phyloP scores from a whole-genome alignment of 2,329 filamentous ascomycete species.

The Aspergillus unguis region DNA sequence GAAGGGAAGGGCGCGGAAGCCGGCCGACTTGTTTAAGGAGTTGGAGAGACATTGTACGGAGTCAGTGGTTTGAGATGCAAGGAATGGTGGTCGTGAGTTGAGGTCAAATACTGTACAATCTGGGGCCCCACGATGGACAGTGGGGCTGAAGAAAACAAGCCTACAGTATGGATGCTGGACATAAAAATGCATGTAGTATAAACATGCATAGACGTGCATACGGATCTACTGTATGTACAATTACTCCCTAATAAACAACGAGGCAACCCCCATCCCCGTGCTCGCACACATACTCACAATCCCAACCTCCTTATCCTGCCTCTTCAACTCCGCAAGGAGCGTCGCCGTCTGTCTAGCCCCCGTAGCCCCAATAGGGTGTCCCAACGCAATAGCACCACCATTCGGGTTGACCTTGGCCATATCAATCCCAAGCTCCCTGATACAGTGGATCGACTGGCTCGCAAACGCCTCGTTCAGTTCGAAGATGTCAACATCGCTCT shows the following conservation, averaged over 20 bases:
- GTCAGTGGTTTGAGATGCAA: too few relatives aligned
- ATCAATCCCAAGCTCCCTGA: slow-evolving; percentile 61
- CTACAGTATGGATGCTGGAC: too few relatives aligned
- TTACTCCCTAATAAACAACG: slow-evolving; percentile 25
- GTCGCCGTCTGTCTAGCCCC: slow-evolving; percentile 84
- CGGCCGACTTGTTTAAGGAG: slow-evolving; percentile 16
- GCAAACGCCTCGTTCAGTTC: slow-evolving; percentile 96
- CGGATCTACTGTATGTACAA: not conserved
- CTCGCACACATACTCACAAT: slow-evolving; percentile 79
- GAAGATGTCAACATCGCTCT: slow-evolving; percentile 79
- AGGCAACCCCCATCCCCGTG: slow-evolving; percentile 27
- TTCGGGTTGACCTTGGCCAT: slow-evolving; percentile 75
- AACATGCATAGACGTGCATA: too few relatives aligned
- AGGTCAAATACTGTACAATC: too few relatives aligned
- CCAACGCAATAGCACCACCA: slow-evolving; percentile 85
- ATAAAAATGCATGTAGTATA: too few relatives aligned
- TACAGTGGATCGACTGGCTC: slow-evolving; percentile 90
- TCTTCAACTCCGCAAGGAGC: slow-evolving; percentile 75
- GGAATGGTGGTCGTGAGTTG: too few relatives aligned
- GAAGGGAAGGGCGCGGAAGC: slow-evolving; percentile 6
- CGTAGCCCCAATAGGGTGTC: slow-evolving; percentile 83
- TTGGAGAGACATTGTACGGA: too few relatives aligned
- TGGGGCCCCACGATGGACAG: too few relatives aligned
- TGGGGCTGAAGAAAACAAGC: too few relatives aligned
- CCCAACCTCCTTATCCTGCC: slow-evolving; percentile 80